Base-by-base conservation (phyloP, 2,329 filamentous ascomycete species). In the Diaporthe sp. region DNA sequence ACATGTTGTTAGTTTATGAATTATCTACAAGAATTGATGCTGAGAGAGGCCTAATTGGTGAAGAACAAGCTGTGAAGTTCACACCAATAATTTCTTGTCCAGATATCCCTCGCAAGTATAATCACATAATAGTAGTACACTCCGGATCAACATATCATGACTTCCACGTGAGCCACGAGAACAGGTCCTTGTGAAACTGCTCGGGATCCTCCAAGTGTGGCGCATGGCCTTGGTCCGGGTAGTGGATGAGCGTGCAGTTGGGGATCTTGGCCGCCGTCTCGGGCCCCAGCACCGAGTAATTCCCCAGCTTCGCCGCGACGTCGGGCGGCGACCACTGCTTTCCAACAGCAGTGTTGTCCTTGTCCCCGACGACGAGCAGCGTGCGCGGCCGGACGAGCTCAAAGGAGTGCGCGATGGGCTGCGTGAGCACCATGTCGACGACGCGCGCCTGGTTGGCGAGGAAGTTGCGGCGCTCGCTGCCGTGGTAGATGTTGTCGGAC, bases 341-440 rank as follows among this genome's bases (percentile, higher is more conserved):
- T 8, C 65, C 65, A 15, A 69, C 65, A 2, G 65, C 65, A 15
- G 65, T 69, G 49, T 55, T 69, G n/a, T 69, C 65, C 49, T 42
- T 69, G 49, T 69, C 65, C 12, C 65, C 65, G 31, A 39, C 22
- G 5, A 69, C 9, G 1, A 69, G 65, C 9, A 69, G 28, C 2
- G 65, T 69, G 34, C 65, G 65, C 34, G 49, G 22, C n/a, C 19
- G 13, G 34, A 69, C 10, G 34, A 39, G 31, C 9, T 9, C 65
- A 5, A 69, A 69, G 0, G 65, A 69, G n/a, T 69, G 49, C n/a
- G 65, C 49, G 49, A 69, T 69, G 46, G 65, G 65, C 65, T 69
- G 65, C 37, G 65, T 69, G 46, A 69, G 65, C 34, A 69, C 65
- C 65, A 69, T 69, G 65, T 69, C 65, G 49, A 69, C 65, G 34